These are phyloP conservation scores for Coniella vitis DNA, from an alignment of 2,329 filamentous ascomycete genomes.

Conservation along the genomic window DNA sequence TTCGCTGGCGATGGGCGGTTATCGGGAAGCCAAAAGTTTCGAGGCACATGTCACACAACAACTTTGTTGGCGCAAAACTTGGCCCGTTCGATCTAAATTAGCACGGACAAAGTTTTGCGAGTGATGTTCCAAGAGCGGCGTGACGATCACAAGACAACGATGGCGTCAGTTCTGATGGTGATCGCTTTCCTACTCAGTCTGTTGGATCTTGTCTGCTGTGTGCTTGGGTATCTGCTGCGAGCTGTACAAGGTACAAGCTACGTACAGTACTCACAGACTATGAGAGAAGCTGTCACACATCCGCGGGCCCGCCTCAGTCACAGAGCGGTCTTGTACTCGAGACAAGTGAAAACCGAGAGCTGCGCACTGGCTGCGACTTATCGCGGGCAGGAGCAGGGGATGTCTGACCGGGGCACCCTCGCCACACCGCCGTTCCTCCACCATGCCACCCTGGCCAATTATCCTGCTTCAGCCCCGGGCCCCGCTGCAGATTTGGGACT, in stretches of 20 bases:
- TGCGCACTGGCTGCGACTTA: slow-evolving; percentile 4
- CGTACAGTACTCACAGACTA: slow-evolving; percentile 14
- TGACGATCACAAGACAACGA: background rate
- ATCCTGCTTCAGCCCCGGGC: slow-evolving; percentile 1
- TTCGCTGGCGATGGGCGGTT: no score
- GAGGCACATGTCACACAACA: no score
- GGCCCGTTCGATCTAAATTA: slow-evolving; percentile 4
- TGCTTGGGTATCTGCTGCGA: no score
- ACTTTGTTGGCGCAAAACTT: background rate
- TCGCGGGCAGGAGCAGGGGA: background rate
- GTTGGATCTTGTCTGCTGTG: background rate
- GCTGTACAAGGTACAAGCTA: slow-evolving; percentile 3
- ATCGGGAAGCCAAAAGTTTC: no score
- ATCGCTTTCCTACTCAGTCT: no score
- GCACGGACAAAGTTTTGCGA: background rate
- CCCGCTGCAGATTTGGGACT: slow-evolving; percentile 6
- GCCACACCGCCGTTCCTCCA: slow-evolving; percentile 9
- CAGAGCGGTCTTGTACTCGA: slow-evolving; percentile 14
- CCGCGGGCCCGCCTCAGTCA: slow-evolving; percentile 13
- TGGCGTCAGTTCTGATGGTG: background rate
- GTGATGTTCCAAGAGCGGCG: background rate
- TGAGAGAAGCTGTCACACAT: slow-evolving; percentile 11
- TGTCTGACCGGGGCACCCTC: slow-evolving; percentile 8
- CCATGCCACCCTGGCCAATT: background rate
- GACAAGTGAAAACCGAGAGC: slow-evolving; percentile 8